Base-by-base conservation (phyloP, 169 alveolate species). In the Cryptosporidium tyzzeri region DNA sequence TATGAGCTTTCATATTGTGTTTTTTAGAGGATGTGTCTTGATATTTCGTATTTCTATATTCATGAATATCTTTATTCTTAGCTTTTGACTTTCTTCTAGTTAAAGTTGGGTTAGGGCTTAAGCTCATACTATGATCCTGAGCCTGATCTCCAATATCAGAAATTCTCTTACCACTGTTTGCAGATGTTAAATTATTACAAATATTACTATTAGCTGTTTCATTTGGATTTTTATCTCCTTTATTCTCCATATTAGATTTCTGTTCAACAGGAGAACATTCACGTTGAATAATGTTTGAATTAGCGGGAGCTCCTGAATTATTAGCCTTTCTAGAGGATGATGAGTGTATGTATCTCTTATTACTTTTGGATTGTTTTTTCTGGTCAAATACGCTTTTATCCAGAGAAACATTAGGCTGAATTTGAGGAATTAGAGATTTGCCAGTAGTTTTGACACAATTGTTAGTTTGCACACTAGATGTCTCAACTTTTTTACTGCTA, bases 281-380 rank as follows among this genome's bases (percentile, higher is more conserved):
- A 7, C 67, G 67, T n/a, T 65, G 39, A 37, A 44, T 3, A 58
- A 61, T 80, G 5, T 26, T 62, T 44, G 65, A 23, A 7, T 53
- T 16, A 1, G 50, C 62, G 12, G 65, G 31, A 41, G 23, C 31
- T 2, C 67, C 84, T 70, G 67, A 41, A 59, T 61, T 80, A 14
- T 62, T 65, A 9, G 67, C 70, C 58, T 65, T 80, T 61, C 74
- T 80, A 16, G 85, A 71, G 16, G 87, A 75, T n/a, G 86, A 80
- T 39, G 87, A 80, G 12, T 80, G 6, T 26, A 65, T 50, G 59
- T 73, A 73, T 33, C 55, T 73, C 14, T 73, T 73, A 26, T 59
- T 7, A 3, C n/a, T 62, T 6, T 35, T 61, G 21, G 61, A 45
- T 21, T 41, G 67, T 31, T 41, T 65, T 65, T 37, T 80, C 16